phyloP scores from a whole-genome alignment of 108 stramenopile genomes.

The Cyclotella baltica region DNA sequence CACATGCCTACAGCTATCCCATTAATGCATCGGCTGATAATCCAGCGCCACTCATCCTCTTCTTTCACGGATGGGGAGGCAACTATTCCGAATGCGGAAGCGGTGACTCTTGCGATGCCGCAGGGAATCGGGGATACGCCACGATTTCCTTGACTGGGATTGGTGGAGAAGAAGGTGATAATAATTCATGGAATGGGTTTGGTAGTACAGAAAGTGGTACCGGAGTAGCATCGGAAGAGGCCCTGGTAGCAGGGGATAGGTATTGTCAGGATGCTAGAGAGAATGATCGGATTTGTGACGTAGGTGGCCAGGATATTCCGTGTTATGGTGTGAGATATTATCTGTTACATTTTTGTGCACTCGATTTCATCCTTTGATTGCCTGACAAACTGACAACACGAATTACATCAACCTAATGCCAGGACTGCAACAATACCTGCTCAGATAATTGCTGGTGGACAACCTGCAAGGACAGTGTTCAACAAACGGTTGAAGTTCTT shows the following conservation, averaged over 20 bases:
- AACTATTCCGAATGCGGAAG: slow-evolving; percentile 12
- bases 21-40: neutral
- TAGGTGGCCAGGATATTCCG: neutral
- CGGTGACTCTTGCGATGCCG: neutral
- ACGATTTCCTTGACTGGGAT: slow-evolving; percentile 20
- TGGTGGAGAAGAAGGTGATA: slow-evolving; percentile 7
- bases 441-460: slow-evolving; percentile 24
- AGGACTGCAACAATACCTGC: neutral
- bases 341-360: neutral
- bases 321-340: slow-evolving; percentile 17
- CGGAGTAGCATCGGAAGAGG: slow-evolving; percentile 3
- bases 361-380: neutral
- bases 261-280: neutral
- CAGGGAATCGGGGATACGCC: slow-evolving; percentile 14
- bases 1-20: slow-evolving; percentile 13
- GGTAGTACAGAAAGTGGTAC: slow-evolving; percentile 5
- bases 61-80: slow-evolving; percentile 42
- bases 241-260: neutral
- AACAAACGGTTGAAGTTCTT: slow-evolving; percentile 9
- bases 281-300: slow-evolving; percentile 22
- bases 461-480: slow-evolving; percentile 27
- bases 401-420: no score
- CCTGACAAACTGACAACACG: no score
- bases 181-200: slow-evolving; percentile 28
- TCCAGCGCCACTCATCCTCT: slow-evolving; percentile 28